phyloP scores from a whole-genome alignment of 495 filamentous ascomycete genomes.

The Bombardia bombarda region DNA sequence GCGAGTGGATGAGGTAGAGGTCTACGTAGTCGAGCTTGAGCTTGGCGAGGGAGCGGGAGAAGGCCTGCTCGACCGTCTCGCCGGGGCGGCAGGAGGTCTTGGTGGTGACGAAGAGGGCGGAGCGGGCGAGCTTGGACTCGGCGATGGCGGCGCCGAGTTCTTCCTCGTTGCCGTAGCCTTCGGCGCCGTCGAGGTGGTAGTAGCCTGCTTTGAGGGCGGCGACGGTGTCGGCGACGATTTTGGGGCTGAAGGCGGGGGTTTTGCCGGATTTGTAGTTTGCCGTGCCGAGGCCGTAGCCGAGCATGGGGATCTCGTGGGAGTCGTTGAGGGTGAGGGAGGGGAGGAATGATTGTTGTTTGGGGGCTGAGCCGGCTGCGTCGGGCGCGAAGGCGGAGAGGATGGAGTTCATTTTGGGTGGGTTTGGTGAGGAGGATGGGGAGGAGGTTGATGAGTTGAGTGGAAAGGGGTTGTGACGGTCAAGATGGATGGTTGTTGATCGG shows the following conservation, averaged over 20 bases:
- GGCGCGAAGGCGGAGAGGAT: constrained; percentile 21
- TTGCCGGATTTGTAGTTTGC: constrained; percentile 31
- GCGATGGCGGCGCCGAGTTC: constrained; percentile 71
- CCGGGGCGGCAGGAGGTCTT: constrained; percentile 53
- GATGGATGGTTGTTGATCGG: no score
- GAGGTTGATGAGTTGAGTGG: neutral
- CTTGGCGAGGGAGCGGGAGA: constrained; percentile 64
- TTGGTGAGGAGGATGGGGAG: neutral
- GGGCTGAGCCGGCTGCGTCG: constrained; percentile 13
- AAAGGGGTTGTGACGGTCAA: no score
- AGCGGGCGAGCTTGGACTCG: constrained; percentile 54
- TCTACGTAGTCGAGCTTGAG: constrained; percentile 76
- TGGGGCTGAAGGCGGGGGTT: constrained; percentile 36
- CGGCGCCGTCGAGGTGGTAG: constrained; percentile 71
- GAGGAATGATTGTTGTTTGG: constrained; percentile 29
- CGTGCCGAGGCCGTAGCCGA: constrained; percentile 62
- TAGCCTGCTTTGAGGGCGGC: constrained; percentile 65
- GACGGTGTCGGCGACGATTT: constrained; percentile 52
- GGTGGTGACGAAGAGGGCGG: constrained; percentile 68
- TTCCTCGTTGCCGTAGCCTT: constrained; percentile 70
- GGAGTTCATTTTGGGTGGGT: constrained; percentile 25
- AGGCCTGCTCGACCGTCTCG: constrained; percentile 53
- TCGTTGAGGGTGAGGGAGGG: constrained; percentile 58
- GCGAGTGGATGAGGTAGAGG: constrained; percentile 74
- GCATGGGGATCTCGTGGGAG: constrained; percentile 62